phyloP scores from a whole-genome alignment of 2,329 filamentous ascomycete species.

The Aureobasidium subglaciale region DNA sequence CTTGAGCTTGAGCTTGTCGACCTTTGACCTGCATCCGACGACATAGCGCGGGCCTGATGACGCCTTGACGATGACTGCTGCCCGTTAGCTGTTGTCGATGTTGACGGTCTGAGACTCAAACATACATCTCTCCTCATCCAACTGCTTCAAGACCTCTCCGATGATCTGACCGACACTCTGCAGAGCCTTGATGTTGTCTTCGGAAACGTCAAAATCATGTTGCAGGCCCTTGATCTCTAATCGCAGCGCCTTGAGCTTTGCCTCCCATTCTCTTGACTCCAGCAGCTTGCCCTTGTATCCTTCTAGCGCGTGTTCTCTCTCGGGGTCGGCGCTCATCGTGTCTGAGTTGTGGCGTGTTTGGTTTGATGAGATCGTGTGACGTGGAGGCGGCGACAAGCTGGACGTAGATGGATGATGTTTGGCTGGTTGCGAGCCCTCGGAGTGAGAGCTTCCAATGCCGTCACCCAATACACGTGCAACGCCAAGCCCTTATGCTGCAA shows the following conservation, averaged over 20 bases:
- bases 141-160: constrained; percentile 95
- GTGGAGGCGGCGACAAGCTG: not conserved
- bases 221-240: constrained; percentile 94
- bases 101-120: constrained; percentile 17
- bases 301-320: constrained; percentile 45
- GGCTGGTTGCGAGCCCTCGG: not conserved
- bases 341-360: not conserved
- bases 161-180: constrained; percentile 99
- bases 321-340: constrained; percentile 35
- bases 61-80: constrained; percentile 89
- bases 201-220: constrained; percentile 91
- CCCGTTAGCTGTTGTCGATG: not conserved
- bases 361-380: constrained; percentile 3
- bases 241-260: constrained; percentile 89
- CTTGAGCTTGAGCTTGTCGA: constrained; percentile 95
- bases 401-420: constrained; percentile 4
- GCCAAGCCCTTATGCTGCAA: not conserved
- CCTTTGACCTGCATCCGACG: constrained; percentile 95
- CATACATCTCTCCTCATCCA: constrained; percentile 97
- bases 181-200: constrained; percentile 98
- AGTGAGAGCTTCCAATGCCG: constrained; percentile 10
- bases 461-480: not conserved
- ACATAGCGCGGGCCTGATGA: constrained; percentile 97
- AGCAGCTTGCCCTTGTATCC: constrained; percentile 53
- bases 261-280: constrained; percentile 97